Conservation (phyloP, 768 basidiomycete species). For the Leccinum subgranulosum region DNA sequence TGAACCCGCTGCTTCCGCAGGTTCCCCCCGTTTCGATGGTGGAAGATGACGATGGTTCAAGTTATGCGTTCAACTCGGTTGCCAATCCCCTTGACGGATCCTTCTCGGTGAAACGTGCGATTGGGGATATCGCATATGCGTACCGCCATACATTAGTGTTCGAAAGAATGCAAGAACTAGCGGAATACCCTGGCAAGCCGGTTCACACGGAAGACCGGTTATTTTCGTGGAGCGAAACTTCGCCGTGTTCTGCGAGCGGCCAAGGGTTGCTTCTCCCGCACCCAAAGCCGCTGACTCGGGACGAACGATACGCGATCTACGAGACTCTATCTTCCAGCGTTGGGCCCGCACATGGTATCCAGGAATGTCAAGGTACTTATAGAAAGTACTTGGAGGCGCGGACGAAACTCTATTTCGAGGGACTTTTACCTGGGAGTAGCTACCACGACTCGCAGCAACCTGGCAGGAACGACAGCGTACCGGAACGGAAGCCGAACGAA, state of each 20-base stretch:
- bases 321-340: slow-evolving; percentile 48
- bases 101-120: slow-evolving; percentile 25
- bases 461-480: slow-evolving; percentile 1
- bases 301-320: slow-evolving; percentile 53
- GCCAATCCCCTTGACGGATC: slow-evolving; percentile 24
- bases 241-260: slow-evolving; percentile 20
- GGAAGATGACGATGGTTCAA: slow-evolving; percentile 7
- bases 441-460: slow-evolving; percentile 14
- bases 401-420: slow-evolving; percentile 46
- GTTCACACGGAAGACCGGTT: slow-evolving; percentile 8
- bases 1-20: slow-evolving; percentile 28
- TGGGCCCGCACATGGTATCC: slow-evolving; percentile 42
- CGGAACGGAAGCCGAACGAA: slow-evolving; percentile 22
- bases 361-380: slow-evolving; percentile 53
- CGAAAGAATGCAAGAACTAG: slow-evolving; percentile 26
- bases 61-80: slow-evolving; percentile 14
- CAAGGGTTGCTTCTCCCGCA: slow-evolving; percentile 16
- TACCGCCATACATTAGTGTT: slow-evolving; percentile 25
- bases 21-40: neutral
- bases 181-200: slow-evolving; percentile 12
- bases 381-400: slow-evolving; percentile 48
- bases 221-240: slow-evolving; percentile 13
- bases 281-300: slow-evolving; percentile 34
- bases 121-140: slow-evolving; percentile 30
- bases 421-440: slow-evolving; percentile 26